phyloP scores from a whole-genome alignment of 495 filamentous ascomycete species.

The Trichoderma asperelloides region DNA sequence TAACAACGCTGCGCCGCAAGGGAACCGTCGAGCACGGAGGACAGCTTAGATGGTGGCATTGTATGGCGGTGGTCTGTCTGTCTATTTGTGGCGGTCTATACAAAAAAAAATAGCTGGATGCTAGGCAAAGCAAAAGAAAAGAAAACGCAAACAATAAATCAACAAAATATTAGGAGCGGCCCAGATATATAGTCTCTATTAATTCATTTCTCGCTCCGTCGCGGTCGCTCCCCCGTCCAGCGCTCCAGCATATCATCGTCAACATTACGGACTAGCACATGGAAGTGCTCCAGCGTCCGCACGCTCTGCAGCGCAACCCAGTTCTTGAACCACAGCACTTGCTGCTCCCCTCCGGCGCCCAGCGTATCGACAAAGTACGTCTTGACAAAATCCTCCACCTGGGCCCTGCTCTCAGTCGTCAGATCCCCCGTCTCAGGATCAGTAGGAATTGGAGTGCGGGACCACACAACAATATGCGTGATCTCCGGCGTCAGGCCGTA shows the following conservation, averaged over 20 bases:
- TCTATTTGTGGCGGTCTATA: neutral
- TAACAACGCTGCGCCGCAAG: slow-evolving; percentile 18
- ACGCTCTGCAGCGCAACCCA: slow-evolving; percentile 87
- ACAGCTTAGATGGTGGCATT: neutral
- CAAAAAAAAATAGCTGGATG: too few species aligned
- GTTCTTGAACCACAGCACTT: slow-evolving; percentile 90
- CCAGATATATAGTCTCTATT: neutral
- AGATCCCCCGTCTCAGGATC: slow-evolving; percentile 59
- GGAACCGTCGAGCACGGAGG: slow-evolving; percentile 9
- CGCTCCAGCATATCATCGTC: slow-evolving; percentile 48
- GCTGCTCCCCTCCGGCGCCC: slow-evolving; percentile 38
- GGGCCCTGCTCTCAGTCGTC: slow-evolving; percentile 52
- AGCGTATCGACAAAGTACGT: slow-evolving; percentile 55
- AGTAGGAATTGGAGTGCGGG: slow-evolving; percentile 45
- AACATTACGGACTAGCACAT: slow-evolving; percentile 54
- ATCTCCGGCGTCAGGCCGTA: slow-evolving; percentile 69
- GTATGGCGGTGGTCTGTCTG: neutral
- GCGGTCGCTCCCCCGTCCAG: slow-evolving; percentile 46
- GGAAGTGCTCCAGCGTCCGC: slow-evolving; percentile 59
- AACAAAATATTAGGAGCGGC: neutral
- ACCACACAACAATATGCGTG: slow-evolving; percentile 64
- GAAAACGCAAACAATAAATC: too few species aligned
- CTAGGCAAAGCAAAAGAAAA: neutral
- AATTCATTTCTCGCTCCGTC: slow-evolving; percentile 19
- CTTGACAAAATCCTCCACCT: slow-evolving; percentile 59